Base-by-base conservation (phyloP, 306 rosid species). In the Trifolium pratense region DNA sequence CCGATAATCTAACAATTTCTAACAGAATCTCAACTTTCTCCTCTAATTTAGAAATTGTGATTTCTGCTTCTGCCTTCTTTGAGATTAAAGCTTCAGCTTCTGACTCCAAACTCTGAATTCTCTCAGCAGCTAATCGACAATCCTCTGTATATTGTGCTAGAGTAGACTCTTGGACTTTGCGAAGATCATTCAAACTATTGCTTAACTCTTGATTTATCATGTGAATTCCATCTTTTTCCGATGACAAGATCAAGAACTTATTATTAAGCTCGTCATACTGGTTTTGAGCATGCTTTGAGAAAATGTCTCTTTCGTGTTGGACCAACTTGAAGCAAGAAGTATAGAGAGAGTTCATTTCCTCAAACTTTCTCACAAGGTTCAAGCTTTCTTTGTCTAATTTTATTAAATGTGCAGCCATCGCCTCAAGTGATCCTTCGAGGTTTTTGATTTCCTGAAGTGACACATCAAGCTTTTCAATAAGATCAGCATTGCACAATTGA, bases 61-160 rank as follows among this genome's bases (percentile, higher is more conserved):
- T 51, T 72, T 91, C 92, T 78, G 95, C 76, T 77, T 84, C 91
- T 56, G 56, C 79, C 86, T 88, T 94, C 79, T 87, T 82, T 63
- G 89, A 79, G 74, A 83, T 81, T 75, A 87, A 81, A 79, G 66
- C 79, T 82, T 91, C 84, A 48, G 82, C 85, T 81, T 94, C 97
- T 66, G 82, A 87, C 81, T 85, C 91, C 85, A 94, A 83, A 56
- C 49, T 70, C 77, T 77, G 84, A 75, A 89, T 91, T 81, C 80
- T 87, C 86, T 88, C 88, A 18, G 86, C 82, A 37, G 90, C 81
- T 80, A 78, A 76, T 68, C 32, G 82, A 69, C 82, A 58, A 42
- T 87, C 84, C 84, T 81, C 88, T 72, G 81, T 74, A 81, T 81
- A 86, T 70, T 75, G 86, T 62, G 77, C 76, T 71, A 42, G 69